Evolutionary conservation across 257 asterid genomes (phyloP).

Genomic region (Fraxinus excelsior): DNA sequence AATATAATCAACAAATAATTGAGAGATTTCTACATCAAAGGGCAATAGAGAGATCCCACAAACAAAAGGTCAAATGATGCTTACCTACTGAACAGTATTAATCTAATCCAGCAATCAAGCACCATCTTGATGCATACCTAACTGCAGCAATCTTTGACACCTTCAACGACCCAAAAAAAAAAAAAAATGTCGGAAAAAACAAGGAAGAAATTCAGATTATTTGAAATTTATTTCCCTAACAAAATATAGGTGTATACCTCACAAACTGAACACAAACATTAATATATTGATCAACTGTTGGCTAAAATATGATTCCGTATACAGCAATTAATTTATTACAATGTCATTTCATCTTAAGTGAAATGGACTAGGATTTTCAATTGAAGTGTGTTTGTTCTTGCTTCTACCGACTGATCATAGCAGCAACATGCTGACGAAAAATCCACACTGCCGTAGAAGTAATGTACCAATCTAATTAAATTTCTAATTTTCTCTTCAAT

Average conservation of each 20-base stretch:
- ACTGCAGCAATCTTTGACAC: constrained; percentile 22
- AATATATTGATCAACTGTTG: neutral
- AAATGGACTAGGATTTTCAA: neutral
- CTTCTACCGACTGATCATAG: neutral
- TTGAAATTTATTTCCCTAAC: neutral
- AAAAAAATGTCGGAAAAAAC: neutral
- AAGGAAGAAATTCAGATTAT: neutral
- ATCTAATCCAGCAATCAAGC: constrained; percentile 24
- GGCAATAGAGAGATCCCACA: constrained; percentile 14
- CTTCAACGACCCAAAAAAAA: constrained; percentile 7
- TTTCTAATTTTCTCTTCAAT: constrained; percentile 6
- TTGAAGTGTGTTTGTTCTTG: neutral
- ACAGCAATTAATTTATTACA: neutral
- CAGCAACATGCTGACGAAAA: neutral
- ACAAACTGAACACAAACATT: neutral
- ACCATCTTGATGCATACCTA: constrained; percentile 28
- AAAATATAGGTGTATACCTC: neutral
- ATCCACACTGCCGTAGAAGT: neutral
- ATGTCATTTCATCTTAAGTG: neutral
- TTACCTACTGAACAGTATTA: constrained; percentile 31
- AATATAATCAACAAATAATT: neutral
- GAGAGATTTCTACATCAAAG: constrained; percentile 10
- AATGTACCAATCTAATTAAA: neutral
- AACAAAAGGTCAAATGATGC: constrained; percentile 20
- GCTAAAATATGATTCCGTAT: neutral